Base-by-base conservation (phyloP, 1,284 basidiomycete species). In the Austropuccinia psidii region DNA sequence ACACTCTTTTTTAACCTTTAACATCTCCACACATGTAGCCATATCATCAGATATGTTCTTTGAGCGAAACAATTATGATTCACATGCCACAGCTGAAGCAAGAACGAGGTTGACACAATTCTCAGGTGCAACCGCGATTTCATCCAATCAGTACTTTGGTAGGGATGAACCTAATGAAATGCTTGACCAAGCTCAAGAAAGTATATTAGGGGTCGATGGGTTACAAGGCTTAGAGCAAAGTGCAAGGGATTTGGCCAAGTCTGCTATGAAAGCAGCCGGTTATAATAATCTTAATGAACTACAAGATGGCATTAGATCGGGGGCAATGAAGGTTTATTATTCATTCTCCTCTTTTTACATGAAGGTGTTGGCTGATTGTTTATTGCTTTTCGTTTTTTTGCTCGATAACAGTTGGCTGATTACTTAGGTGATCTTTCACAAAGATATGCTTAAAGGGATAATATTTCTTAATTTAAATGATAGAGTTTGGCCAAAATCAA, bases 1-100 rank as follows among this genome's bases (percentile, higher is more conserved):
- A 11, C n/a, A 21, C 37, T 29, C n/a, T 43, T 37, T 29, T 45
- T 31, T 29, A 27, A 29, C 5, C 31, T 19, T 31, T 19, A 5
- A 35, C 3, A 0, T 27, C 62, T 33, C 41, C n/a, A 54, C 19
- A 29, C 8, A 15, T 39, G 8, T 74, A 83, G 91, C 86, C 61
- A 97, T 99, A 80, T 96, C 93, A 4, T 95, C 91, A 1, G 96
- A 98, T 80, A 93, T 95, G 90, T 98, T 91, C 85, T 98, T 98
- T 82, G 91, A 90, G 45, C 87, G 95, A 35, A 90, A 90, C 68
- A 82, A 87, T 21, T 97, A 97, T 82, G 95, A 98, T 80, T 86
- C 92, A 0, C 79, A 82, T 52, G 85, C 87, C 4, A 80, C 86
- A 39, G 82, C 84, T 49, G 93, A 97, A 81, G 92, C 93, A 1